Base-by-base conservation (phyloP, 805 yeast genomes). In the Candida endomychidarum region DNA sequence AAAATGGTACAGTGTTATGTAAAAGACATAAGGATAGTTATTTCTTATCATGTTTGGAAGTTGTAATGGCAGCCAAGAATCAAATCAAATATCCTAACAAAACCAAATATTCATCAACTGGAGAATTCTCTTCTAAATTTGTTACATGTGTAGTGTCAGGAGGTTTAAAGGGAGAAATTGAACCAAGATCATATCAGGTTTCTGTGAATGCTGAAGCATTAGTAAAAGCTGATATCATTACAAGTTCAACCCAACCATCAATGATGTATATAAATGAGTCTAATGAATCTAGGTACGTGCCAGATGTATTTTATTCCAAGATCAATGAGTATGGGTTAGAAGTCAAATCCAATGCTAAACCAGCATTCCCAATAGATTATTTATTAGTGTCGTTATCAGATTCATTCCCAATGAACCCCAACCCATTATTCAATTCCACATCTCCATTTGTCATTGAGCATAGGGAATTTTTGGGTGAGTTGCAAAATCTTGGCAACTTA, bases 71-170 rank as follows among this genome's bases (percentile, higher is more conserved):
- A 1, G 90, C 96, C 0, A 73, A 75, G 45, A 73, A 85, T 64
- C 99, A 93, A 65, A 56, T 72, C 14, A 64, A 67, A 43, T 70
- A 77, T 53, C 86, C 88, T 14, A 84, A 82, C 56, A 54, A 64
- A 12, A 73, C 86, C 27, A 78, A 77, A 51, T 83, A 80, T 74
- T 73, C 85, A 19, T 77, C 74, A 20, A 60, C 75, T 8, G 86
- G 88, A 2, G 51, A 56, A 19, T 93, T 77, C 58, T 85, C 96
- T 11, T 89, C 97, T 7, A 87, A 88, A 56, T 93, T 88, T 58
- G 91, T 90, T 14, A 91, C 98, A 0, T 90, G 97, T 65, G 91
- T 89, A 16, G 74, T 93, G 2, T 78, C 95, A 1, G 99, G 99
- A n/a, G 95, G 95, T 48, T 57, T 73, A 10, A 64, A 79, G 35